phyloP scores from a whole-genome alignment of 2,329 filamentous ascomycete species.

The Didymella segeticola region DNA sequence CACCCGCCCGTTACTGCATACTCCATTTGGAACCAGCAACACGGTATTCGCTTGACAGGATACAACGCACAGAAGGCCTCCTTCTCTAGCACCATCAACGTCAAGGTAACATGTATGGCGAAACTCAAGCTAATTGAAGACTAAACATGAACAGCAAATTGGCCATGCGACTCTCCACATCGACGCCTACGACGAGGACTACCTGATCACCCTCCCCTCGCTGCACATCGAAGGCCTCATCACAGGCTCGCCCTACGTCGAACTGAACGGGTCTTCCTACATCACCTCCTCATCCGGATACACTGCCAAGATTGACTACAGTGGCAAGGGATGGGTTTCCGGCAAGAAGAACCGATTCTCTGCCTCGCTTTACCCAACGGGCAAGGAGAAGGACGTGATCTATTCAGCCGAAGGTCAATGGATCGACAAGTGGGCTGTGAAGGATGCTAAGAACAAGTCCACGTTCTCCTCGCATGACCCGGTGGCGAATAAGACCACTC shows the following conservation, averaged over 20 bases:
- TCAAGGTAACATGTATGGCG: conserved; percentile 62
- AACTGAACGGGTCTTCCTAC: conserved; percentile 83
- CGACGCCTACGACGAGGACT: conserved; percentile 71
- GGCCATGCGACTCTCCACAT: conserved; percentile 86
- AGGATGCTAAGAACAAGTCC: conserved; percentile 63
- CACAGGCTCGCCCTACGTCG: conserved; percentile 84
- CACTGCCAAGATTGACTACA: conserved; percentile 89
- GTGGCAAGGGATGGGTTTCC: conserved; percentile 90
- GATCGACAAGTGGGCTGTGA: conserved; percentile 82
- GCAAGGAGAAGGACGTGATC: conserved; percentile 72
- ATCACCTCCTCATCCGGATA: conserved; percentile 88
- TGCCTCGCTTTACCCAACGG: conserved; percentile 74
- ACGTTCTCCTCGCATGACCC: conserved; percentile 56
- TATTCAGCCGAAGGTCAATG: conserved; percentile 91
- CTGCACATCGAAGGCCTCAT: conserved; percentile 95
- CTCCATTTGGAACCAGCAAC: conserved; percentile 83
- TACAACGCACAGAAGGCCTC: conserved; percentile 98
- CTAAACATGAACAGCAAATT: conserved; percentile 64
- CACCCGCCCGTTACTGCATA: conserved; percentile 96
- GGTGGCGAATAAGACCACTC: conserved; percentile 61
- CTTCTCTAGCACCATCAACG: conserved; percentile 90
- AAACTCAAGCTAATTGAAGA: background rate
- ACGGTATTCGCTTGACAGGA: conserved; percentile 77
- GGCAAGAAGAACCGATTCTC: conserved; percentile 94
- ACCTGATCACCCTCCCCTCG: conserved; percentile 88